Base-by-base conservation (phyloP, 2,329 filamentous ascomycete genomes). In the Arthrobotrys musiformis region DNA sequence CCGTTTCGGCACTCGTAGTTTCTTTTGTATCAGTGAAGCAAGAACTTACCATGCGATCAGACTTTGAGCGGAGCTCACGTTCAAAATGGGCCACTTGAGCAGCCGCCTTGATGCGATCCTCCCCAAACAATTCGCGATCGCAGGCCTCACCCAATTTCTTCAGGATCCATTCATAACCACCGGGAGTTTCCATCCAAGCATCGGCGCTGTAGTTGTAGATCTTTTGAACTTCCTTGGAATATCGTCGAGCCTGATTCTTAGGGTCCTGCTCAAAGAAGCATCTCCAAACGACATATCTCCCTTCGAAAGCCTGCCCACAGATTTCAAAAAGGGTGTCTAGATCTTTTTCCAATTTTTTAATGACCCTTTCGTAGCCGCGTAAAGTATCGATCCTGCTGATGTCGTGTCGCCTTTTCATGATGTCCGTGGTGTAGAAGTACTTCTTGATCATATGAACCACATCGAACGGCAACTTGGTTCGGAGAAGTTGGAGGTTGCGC, bases 111-210 rank as follows among this genome's bases (percentile, higher is more conserved):
- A 2, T 22, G 24, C 48, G 24, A 15, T 33, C 13, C 17, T 56
- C 28, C 28, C 1, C 48, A 2, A 26, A 6, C 22, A 52, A 30
- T 5, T 35, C 7, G 8, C n/a, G 35, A 7, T 33, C 4, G 8
- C n/a, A 37, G 22, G 17, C 33, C 24, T 37, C 15, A 4, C n/a
- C 48, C 8, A 67, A 19, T 24, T 42, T 44, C 15, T 46, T 15
- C 15, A 17, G n/a, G 40, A 63, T 44, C 68, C 60, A 72, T 26
- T 64, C 46, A 30, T 56, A 44, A 7, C 24, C 68, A 17, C 68
- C 68, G 22, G 48, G 48, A 13, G 68, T 56, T 48, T 72, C 68
- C 13, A 40, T 13, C 60, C 68, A 72, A 17, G 68, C 46, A 9
- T 72, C 68, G 9, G 19, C 11, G 33, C 19, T 58, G 9, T 28